Evolutionary conservation across 2,329 filamentous ascomycete genomes (phyloP).

Genomic region (Zymoseptoria brevis): DNA sequence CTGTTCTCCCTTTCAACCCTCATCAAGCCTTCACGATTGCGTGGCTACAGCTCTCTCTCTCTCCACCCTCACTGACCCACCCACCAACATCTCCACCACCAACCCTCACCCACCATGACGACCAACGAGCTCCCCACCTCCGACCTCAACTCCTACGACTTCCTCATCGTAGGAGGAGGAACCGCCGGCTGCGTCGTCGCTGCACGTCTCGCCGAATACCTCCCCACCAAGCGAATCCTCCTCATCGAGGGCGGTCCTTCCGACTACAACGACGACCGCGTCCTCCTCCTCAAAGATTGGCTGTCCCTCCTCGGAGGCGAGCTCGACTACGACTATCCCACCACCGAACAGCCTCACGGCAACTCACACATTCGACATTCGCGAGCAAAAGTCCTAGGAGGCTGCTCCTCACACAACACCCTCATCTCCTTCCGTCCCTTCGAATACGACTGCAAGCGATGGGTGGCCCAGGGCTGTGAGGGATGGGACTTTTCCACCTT

Average conservation of each 20-base stretch:
- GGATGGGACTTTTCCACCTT: constrained; percentile 85
- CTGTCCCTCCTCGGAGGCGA: constrained; percentile 75
- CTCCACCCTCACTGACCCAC: constrained; percentile 1
- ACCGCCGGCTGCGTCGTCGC: constrained; percentile 82
- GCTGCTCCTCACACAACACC: constrained; percentile 90
- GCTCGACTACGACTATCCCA: constrained; percentile 85
- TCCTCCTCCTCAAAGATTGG: constrained; percentile 82
- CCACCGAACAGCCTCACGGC: constrained; percentile 80
- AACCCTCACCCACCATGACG: constrained; percentile 43
- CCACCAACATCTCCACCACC: constrained; percentile 1
- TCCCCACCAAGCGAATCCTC: constrained; percentile 72
- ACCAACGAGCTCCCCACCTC: constrained; percentile 58
- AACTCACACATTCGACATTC: constrained; percentile 91
- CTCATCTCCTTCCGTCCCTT: constrained; percentile 89
- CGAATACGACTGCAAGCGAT: constrained; percentile 77
- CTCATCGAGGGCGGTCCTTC: constrained; percentile 84
- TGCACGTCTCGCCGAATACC: constrained; percentile 69
- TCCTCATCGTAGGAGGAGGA: constrained; percentile 76
- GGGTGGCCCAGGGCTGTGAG: constrained; percentile 72
- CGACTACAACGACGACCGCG: constrained; percentile 80
- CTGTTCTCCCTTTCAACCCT: background rate
- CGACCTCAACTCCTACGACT: constrained; percentile 66
- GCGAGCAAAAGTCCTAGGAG: constrained; percentile 82
- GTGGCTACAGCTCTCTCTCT: background rate
- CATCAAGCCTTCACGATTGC: background rate